phyloP scores from a whole-genome alignment of 1,139 yeast genomes.

The Suhomyces atakaporum region DNA sequence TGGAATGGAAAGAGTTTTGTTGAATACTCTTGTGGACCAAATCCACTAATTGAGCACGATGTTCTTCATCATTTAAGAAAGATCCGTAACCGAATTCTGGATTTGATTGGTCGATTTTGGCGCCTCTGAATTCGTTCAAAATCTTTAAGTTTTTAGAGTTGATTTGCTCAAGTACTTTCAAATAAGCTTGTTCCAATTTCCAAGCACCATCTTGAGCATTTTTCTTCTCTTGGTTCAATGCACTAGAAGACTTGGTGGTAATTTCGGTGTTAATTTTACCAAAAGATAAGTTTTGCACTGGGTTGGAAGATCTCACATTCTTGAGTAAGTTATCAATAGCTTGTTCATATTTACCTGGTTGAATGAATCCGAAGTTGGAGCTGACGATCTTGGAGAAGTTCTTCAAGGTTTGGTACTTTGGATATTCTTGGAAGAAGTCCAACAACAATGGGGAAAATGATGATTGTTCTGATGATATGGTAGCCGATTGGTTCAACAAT shows the following conservation, averaged over 20 bases:
- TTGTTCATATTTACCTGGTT: slow-evolving; percentile 42
- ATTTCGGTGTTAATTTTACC: slow-evolving; percentile 47
- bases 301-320: slow-evolving; percentile 54
- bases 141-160: slow-evolving; percentile 57
- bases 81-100: slow-evolving; percentile 92
- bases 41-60: slow-evolving; percentile 47
- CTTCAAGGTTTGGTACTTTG: slow-evolving; percentile 47
- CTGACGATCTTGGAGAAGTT: slow-evolving; percentile 56
- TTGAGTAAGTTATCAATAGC: slow-evolving; percentile 52
- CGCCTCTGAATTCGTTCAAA: slow-evolving; percentile 51
- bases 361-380: slow-evolving; percentile 57
- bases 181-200: slow-evolving; percentile 73
- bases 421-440: slow-evolving; percentile 70
- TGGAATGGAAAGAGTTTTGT: slow-evolving; percentile 47
- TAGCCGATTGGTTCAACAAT: slow-evolving; percentile 61
- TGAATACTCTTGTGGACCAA: slow-evolving; percentile 55
- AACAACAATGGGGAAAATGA: slow-evolving; percentile 63
- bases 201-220: slow-evolving; percentile 47
- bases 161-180: slow-evolving; percentile 71
- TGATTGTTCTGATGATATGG: slow-evolving; percentile 48
- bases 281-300: slow-evolving; percentile 63
- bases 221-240: slow-evolving; percentile 25
- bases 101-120: slow-evolving; percentile 48
- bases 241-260: slow-evolving; percentile 32
- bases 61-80: slow-evolving; percentile 59